Percentiles rank a stretch among this genome's conserved stretches.
Conservation (phyloP, 306 rosid genomes). For the Datisca glomerata region DNA sequence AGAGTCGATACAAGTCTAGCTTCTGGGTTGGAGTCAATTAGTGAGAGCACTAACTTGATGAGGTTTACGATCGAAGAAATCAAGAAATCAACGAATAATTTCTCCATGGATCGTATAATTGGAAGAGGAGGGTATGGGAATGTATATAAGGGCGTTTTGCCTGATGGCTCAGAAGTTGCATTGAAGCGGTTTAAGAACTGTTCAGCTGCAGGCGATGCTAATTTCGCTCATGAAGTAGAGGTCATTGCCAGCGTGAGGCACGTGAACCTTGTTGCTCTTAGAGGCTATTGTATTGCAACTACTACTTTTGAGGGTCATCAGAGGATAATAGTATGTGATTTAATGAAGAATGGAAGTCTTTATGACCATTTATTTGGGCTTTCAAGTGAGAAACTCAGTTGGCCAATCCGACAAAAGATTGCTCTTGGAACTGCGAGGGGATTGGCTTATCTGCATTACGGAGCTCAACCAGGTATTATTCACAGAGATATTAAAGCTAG, state of each 20-base stretch:
- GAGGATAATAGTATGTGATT: conserved; percentile 86
- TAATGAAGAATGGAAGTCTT: conserved; percentile 87
- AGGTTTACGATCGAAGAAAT: conserved; percentile 62
- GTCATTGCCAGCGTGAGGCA: conserved; percentile 93
- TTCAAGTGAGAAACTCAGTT: conserved; percentile 38
- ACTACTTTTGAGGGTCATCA: conserved; percentile 82
- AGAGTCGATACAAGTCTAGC: conserved; percentile 21
- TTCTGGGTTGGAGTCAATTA: conserved; percentile 54
- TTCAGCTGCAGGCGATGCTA: conserved; percentile 69
- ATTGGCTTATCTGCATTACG: conserved; percentile 82
- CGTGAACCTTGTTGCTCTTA: conserved; percentile 70
- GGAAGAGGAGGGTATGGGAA: conserved; percentile 97
- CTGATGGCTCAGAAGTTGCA: conserved; percentile 72
- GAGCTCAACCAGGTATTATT: conserved; percentile 86
- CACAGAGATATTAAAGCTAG: conserved; percentile 91
- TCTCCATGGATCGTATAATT: conserved; percentile 50
- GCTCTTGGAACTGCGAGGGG: conserved; percentile 89
- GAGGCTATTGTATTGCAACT: conserved; percentile 85
- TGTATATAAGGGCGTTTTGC: conserved; percentile 61
- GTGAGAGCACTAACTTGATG: conserved; percentile 59
- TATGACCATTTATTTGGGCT: conserved; percentile 79
- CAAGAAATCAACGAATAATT: conserved; percentile 63
- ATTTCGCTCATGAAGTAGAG: conserved; percentile 73
- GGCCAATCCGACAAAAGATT: conserved; percentile 69
- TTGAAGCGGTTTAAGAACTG: conserved; percentile 93